phyloP scores from a whole-genome alignment of 768 basidiomycete species.

The Coprinopsis cinerea region DNA sequence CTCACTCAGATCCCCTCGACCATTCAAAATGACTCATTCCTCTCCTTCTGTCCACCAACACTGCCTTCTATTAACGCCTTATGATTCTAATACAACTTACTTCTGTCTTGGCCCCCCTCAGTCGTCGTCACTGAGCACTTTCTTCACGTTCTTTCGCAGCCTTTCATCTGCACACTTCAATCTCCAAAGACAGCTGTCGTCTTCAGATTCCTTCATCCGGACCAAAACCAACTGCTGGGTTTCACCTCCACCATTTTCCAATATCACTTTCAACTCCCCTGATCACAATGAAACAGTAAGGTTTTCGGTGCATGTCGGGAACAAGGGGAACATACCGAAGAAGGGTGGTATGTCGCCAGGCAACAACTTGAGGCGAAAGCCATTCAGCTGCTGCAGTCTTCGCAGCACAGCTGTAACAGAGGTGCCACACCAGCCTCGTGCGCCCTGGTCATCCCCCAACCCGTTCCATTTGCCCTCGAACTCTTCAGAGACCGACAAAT shows the following conservation, averaged over 20 bases:
- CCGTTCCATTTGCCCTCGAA: constrained; percentile 58
- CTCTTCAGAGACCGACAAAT: constrained; percentile 22
- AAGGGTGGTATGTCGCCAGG: constrained; percentile 53
- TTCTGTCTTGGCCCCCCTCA: neutral
- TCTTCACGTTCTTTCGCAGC: constrained; percentile 40
- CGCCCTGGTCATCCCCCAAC: constrained; percentile 32
- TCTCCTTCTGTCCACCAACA: neutral
- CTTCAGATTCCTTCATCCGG: constrained; percentile 57
- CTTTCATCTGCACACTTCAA: constrained; percentile 46
- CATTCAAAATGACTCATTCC: neutral
- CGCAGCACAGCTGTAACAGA: constrained; percentile 50
- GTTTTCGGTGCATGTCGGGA: constrained; percentile 11
- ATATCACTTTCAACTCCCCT: constrained; percentile 64
- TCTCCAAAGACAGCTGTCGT: constrained; percentile 70
- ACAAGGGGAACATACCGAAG: constrained; percentile 34
- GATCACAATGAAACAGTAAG: constrained; percentile 11
- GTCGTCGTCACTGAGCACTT: constrained; percentile 21
- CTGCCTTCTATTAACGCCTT: neutral
- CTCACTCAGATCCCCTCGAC: neutral
- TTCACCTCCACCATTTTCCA: constrained; percentile 15
- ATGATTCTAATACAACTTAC: neutral
- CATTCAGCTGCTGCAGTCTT: constrained; percentile 42
- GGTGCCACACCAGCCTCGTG: constrained; percentile 66
- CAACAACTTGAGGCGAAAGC: constrained; percentile 42
- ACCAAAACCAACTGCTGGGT: constrained; percentile 31